Base-by-base conservation (phyloP, 208 protist species). In the Trypanosomatidae sp. region DNA sequence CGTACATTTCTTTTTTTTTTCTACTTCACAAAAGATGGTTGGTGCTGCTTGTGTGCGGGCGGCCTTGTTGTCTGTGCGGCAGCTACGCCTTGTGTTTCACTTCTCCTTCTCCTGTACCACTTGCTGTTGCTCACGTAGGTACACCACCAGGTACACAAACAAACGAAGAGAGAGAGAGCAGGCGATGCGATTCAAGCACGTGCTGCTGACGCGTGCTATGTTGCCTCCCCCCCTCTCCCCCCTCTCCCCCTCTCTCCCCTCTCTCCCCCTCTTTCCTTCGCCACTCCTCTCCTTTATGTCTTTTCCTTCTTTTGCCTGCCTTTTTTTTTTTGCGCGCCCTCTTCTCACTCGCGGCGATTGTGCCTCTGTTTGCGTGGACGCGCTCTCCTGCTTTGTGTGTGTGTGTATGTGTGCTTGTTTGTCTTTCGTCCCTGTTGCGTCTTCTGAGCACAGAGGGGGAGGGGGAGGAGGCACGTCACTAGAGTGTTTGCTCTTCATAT, bases 51-150 rank as follows among this genome's bases (percentile, higher is more conserved):
- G 25, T 59, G 53, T 10, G 53, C 25, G 53, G 36, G 25, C 53
- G 53, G 53, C 1, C 3, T 33, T 59, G 53, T 13, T 59, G 2
- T 59, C 25, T 15, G 3, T 28, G 28, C 9, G 2, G 15, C 17
- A 30, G 15, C n/a, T 30, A 5, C 10, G 33, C 44, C 13, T 36
- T 47, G 25, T 41, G 28, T 47, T 52, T 59, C 60, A 25, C 50
- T 73, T 69, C 69, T 47, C 41, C 66, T 68, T 39, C 1, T 33
- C 53, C 25, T n/a, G 25, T 59, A 25, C 53, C 53, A 59, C 15
- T 33, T 6, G 12, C 25, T 17, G 25, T 33, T 59, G 25, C 53
- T 28, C 53, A 33, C 13, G 53, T 28, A 25, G 53, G 17, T 17
- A 49, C 15, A 12, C n/a, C 15, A 22, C 28, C 25, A 1, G 6